Evolutionary conservation across 148 eudicot genomes (phyloP).

Genomic region (Salicornia ramosissima): DNA sequence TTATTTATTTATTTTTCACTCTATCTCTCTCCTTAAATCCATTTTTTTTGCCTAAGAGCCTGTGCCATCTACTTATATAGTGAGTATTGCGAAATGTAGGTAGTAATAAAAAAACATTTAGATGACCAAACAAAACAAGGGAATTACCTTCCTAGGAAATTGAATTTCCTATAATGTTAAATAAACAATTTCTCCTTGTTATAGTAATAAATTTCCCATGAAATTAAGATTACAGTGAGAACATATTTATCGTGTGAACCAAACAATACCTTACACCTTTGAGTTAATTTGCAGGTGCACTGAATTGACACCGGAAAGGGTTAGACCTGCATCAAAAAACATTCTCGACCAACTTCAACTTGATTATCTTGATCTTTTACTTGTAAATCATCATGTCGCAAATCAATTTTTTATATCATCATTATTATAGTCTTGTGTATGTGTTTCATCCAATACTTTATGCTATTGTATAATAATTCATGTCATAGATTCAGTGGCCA

Average conservation of each 20-base stretch:
- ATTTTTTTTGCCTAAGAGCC: too few species aligned
- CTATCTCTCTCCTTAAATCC: too few species aligned
- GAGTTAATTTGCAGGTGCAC: not conserved
- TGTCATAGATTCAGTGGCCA: not conserved
- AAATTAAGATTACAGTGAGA: too few species aligned
- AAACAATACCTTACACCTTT: not conserved
- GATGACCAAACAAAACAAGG: too few species aligned
- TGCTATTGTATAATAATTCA: not conserved
- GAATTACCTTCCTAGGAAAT: too few species aligned
- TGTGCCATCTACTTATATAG: too few species aligned
- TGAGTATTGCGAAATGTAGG: too few species aligned
- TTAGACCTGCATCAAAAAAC: constrained; percentile 1
- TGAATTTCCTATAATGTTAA: too few species aligned
- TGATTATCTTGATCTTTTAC: constrained; percentile 2
- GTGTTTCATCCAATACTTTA: not conserved
- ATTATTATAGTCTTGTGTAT: not conserved
- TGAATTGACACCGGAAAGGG: constrained; percentile 2
- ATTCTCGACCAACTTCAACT: not conserved
- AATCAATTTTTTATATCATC: not conserved
- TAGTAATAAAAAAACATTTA: too few species aligned
- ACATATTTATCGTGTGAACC: not conserved
- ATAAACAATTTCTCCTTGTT: too few species aligned
- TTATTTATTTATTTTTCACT: too few species aligned
- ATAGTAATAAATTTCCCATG: too few species aligned
- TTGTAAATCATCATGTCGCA: not conserved